Base-by-base conservation (phyloP, 2,329 filamentous ascomycete species). In the Epicoccum sorghinum region DNA sequence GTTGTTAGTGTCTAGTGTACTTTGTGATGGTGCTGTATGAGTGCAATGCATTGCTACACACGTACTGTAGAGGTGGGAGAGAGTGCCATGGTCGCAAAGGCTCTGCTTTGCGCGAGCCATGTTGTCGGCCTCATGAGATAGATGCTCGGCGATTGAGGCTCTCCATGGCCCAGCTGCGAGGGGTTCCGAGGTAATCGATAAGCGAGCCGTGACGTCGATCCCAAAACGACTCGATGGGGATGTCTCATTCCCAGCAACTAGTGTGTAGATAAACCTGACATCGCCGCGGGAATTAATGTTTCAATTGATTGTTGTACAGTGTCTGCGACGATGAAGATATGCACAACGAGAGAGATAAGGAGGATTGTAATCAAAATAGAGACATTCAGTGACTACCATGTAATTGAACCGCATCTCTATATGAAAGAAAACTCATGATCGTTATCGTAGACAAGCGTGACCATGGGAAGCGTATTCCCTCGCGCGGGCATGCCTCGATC, bases 401-500 rank as follows among this genome's bases (percentile, higher is more conserved):
- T 69, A 73, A 70, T 73, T 62, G 65, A 58, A 68, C 61, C 57
- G 66, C 66, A 63, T 68, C 62, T 75, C 72, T 74, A 73, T 73
- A 70, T 53, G 63, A 59, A 63, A 70, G 69, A 59, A 69, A 74
- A 67, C 69, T 68, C 73, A 74, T 74, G 67, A 73, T 64, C 61
- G 68, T 74, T 61, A 70, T 74, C 67, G 59, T 63, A 59, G 65
- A 69, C 70, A 71, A 62, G 66, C 67, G 65, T 66, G 67, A 62
- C 65, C 64, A 69, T 65, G 67, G 66, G 67, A 65, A 65, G 59
- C 59, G 58, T 57, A 65, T 69, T 64, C 66, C 65, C 64, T 65
- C 60, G 60, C 70, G 62, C 52, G 52, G 47, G 61, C 67, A 68
- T 62, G 69, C 61, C 66, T 65, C 63, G 71, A 75, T 65, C 70